Conservation (phyloP, 805 yeast genomes). For the Kregervanrija delftensis region DNA sequence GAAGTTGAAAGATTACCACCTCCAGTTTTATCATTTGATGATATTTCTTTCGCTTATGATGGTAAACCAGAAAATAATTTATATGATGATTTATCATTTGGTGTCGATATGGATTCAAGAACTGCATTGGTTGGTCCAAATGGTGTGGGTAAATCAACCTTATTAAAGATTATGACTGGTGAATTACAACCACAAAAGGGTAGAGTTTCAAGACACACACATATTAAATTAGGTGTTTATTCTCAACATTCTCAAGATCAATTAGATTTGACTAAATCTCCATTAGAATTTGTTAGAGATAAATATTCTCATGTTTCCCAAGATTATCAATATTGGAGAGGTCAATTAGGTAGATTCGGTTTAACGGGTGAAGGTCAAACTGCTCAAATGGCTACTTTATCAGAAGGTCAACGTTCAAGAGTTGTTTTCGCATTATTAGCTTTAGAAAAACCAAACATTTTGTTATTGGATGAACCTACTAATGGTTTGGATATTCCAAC, state of each 20-base stretch:
- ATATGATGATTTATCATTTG: conserved; percentile 87
- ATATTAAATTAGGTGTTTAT: conserved; percentile 96
- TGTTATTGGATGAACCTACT: conserved; percentile 97
- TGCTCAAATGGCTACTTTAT: conserved; percentile 94
- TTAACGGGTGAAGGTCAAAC: conserved; percentile 99
- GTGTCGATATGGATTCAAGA: conserved; percentile 99
- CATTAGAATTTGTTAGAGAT: conserved; percentile 95
- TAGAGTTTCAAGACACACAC: conserved; percentile 95
- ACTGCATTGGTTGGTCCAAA: conserved; percentile 97
- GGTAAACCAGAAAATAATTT: conserved; percentile 78
- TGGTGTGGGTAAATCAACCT: conserved; percentile 98
- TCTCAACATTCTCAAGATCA: conserved; percentile 99
- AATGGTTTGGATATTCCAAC: conserved; percentile 98
- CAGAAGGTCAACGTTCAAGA: conserved; percentile 99
- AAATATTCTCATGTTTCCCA: conserved; percentile 85
- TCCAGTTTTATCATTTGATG: conserved; percentile 95
- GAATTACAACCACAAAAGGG: conserved; percentile 83
- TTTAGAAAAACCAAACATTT: conserved; percentile 88
- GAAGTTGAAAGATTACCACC: conserved; percentile 97
- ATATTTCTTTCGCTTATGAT: conserved; percentile 87
- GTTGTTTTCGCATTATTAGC: conserved; percentile 97
- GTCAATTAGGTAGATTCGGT: conserved; percentile 96
- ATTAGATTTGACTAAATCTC: conserved; percentile 89
- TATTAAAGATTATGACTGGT: conserved; percentile 96
- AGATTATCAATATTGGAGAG: conserved; percentile 98